Conservation (phyloP, 805 yeast genomes). For the Sungouiozyma ichnusensis region DNA sequence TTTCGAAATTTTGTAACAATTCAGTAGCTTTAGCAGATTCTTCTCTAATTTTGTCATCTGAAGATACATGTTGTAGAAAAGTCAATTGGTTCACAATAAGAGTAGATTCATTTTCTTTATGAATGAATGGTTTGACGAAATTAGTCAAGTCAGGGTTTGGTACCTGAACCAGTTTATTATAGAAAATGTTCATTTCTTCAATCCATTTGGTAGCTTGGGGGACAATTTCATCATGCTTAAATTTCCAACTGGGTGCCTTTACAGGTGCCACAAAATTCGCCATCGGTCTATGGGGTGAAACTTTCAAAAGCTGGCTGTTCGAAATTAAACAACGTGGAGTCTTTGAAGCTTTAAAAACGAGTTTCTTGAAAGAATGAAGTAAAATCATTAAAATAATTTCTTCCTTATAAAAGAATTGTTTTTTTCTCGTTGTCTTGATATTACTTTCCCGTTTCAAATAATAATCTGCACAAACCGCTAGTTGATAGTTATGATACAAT, state of each 20-base stretch:
- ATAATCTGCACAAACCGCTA: too few species aligned
- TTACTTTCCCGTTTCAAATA: too few species aligned
- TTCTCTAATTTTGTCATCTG: conserved; percentile 54
- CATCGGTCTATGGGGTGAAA: too few species aligned
- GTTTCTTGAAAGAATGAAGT: too few species aligned
- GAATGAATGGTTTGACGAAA: conserved; percentile 43
- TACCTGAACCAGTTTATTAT: conserved; percentile 43
- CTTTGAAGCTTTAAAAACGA: too few species aligned
- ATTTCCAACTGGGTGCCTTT: conserved; percentile 47
- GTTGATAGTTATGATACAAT: too few species aligned
- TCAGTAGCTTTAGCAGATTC: conserved; percentile 59
- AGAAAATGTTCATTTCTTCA: conserved; percentile 33
- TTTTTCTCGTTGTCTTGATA: too few species aligned
- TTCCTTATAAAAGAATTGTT: too few species aligned
- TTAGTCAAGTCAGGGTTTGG: conserved; percentile 45
- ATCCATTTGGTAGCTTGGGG: conserved; percentile 36
- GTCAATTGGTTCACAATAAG: conserved; percentile 42
- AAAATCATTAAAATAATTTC: too few species aligned
- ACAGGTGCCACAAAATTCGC: conserved; percentile 16
- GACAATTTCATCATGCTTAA: conserved; percentile 41
- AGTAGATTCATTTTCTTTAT: conserved; percentile 39
- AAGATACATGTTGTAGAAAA: conserved; percentile 65
- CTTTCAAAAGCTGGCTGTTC: too few species aligned
- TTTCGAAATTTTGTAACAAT: conserved; percentile 42
- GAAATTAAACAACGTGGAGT: too few species aligned